A percentile compares a stretch with the other conserved stretches of the same genome.
Evolutionary conservation across 139 green algal genomes (phyloP).

Genomic region (Coccomyxa sp.): DNA sequence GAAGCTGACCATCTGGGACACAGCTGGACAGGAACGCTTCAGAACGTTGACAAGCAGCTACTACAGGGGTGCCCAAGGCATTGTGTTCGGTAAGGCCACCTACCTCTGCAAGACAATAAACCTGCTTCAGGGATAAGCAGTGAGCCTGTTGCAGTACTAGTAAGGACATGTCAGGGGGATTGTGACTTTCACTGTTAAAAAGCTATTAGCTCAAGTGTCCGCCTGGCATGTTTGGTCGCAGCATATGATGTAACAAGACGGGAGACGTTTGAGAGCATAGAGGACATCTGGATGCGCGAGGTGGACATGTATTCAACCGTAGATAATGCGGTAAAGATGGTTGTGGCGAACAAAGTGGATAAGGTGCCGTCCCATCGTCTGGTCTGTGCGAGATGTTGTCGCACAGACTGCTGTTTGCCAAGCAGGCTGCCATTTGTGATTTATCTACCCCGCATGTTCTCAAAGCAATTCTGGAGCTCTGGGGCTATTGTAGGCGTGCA

Average conservation of each 20-base stretch:
- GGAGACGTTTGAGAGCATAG: conserved; percentile 86
- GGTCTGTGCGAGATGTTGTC: not conserved
- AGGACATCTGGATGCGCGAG: conserved; percentile 89
- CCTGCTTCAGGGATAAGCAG: no score
- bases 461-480: not conserved
- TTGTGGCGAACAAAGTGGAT: conserved; percentile 96
- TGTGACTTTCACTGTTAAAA: not conserved
- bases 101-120: not conserved
- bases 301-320: conserved; percentile 93
- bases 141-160: no score
- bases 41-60: conserved; percentile 94
- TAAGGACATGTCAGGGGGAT: not conserved
- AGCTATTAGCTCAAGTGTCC: not conserved
- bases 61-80: conserved; percentile 87
- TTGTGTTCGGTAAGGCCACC: conserved; percentile 62
- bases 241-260: conserved; percentile 89
- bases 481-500: no score
- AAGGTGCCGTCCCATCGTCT: conserved; percentile 30
- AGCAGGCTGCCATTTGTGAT: not conserved
- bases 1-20: conserved; percentile 95
- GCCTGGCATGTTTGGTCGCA: conserved; percentile 7
- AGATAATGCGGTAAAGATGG: conserved; percentile 85
- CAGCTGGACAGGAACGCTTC: conserved; percentile 88
- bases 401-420: no score
- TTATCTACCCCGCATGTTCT: not conserved